Evolutionary conservation across 1,284 basidiomycete species (phyloP).

Genomic region (Pholiota adiposa): DNA sequence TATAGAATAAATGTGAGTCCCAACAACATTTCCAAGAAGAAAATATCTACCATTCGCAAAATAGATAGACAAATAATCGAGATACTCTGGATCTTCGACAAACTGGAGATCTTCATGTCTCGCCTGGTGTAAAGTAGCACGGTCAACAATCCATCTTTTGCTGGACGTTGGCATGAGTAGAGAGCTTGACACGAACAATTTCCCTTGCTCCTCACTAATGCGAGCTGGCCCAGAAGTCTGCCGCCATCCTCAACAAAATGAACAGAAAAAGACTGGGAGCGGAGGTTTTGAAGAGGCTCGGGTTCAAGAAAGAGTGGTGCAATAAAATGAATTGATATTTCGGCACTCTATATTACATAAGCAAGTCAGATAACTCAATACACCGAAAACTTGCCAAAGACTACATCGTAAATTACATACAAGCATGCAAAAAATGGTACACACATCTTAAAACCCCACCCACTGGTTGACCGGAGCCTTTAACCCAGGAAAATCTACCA

Average conservation of each 20-base stretch:
- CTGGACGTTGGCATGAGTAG: slow-evolving; percentile 43
- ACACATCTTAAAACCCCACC: too few species aligned
- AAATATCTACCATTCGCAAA: slow-evolving; percentile 75
- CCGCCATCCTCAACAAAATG: slow-evolving; percentile 53
- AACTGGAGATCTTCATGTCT: slow-evolving; percentile 78
- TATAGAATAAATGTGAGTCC: slow-evolving; percentile 31
- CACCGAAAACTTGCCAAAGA: too few species aligned
- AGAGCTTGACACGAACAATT: slow-evolving; percentile 16
- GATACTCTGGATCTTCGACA: slow-evolving; percentile 72
- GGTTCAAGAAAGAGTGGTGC: too few species aligned
- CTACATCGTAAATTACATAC: too few species aligned
- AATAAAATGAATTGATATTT: too few species aligned
- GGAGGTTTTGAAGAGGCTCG: not conserved
- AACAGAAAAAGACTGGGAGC: not conserved
- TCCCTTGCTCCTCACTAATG: slow-evolving; percentile 59
- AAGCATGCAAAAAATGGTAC: too few species aligned
- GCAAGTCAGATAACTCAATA: too few species aligned
- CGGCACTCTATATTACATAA: too few species aligned
- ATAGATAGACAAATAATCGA: slow-evolving; percentile 84
- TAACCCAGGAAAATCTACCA: too few species aligned
- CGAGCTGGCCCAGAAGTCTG: slow-evolving; percentile 77
- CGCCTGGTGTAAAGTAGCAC: slow-evolving; percentile 74
- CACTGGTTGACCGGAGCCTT: too few species aligned
- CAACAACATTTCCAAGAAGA: not conserved
- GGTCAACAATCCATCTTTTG: slow-evolving; percentile 88